Base-by-base conservation (phyloP, 2,329 filamentous ascomycete species). In the Fusarium sp. region DNA sequence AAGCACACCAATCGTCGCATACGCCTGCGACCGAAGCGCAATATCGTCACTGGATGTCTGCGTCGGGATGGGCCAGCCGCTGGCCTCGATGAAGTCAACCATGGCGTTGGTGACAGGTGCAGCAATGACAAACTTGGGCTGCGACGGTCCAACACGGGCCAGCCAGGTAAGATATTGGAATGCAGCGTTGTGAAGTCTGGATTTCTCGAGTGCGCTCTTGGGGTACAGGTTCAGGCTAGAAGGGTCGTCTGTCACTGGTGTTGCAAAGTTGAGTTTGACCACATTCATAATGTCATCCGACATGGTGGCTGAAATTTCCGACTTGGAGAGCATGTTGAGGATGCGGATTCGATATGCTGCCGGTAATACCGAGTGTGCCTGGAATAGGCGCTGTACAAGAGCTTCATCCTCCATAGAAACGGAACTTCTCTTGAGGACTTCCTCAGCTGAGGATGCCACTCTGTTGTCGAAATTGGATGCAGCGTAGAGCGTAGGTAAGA, bases 131-230 rank as follows among this genome's bases (percentile, higher is more conserved):
- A 97, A 90, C 60, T 90, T 87, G 1, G 88, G 84, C 33, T 82
- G 83, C 0, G 83, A 81, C 1, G 91, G 88, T 9, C 92, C 94
- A 76, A 95, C 91, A 35, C 93, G 90, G 11, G 95, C 94, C 12
- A 97, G 91, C 90, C 95, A 98, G 61, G 94, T 94, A 65, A 97
- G 90, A 76, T 96, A 97, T 43, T 92, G 90, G 78, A 98, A 97
- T 5, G 98, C 88, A 1, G 95, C 94, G 54, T 91, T 92, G 74
- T 95, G 90, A 11, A 98, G 88, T 80, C 97, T 97, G 2, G 90
- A 89, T 2, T 91, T 91, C 82, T 98, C 95, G 9, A 96, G 86
- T 0, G 92, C 91, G 35, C 88, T 89, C 11, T 87, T 86, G 3
- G 75, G 83, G 66, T 65, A 80, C 40, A 82, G 73, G 64, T 68